Conservation (phyloP, 768 basidiomycete genomes). For the Pleurotus citrinopileatus region DNA sequence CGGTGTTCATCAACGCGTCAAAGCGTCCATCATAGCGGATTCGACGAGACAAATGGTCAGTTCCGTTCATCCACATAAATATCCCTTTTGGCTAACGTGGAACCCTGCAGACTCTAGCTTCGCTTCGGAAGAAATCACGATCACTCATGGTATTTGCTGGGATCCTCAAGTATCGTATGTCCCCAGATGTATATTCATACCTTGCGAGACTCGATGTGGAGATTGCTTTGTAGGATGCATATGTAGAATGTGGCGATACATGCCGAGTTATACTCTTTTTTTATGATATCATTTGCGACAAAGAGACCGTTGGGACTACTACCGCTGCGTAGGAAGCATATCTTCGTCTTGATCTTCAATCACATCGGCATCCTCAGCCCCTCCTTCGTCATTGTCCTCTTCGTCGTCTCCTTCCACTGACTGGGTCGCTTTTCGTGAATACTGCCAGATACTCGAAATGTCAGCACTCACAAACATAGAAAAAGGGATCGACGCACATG, state of each 20-base stretch:
- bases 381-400: conserved; percentile 14
- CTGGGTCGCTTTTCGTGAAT: too few species aligned
- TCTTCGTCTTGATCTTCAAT: conserved; percentile 24
- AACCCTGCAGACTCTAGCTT: conserved; percentile 51
- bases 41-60: conserved; percentile 74
- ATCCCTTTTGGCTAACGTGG: conserved; percentile 12
- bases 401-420: neutral
- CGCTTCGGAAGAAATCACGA: conserved; percentile 76
- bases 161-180: conserved; percentile 86
- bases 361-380: conserved; percentile 26
- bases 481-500: conserved; percentile 51
- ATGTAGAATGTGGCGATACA: neutral
- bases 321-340: conserved; percentile 40
- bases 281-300: neutral
- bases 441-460: too few species aligned
- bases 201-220: conserved; percentile 84
- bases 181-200: conserved; percentile 87
- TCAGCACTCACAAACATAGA: too few species aligned
- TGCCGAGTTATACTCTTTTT: neutral
- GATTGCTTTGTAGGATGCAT: conserved; percentile 56
- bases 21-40: conserved; percentile 69
- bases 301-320: conserved; percentile 7
- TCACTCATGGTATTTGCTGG: conserved; percentile 88
- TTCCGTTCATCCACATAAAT: conserved; percentile 9
- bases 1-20: conserved; percentile 74